These are phyloP conservation scores for Xylariales sp. DNA, from an alignment of 2,329 filamentous ascomycete species.

Conservation along the genomic window DNA sequence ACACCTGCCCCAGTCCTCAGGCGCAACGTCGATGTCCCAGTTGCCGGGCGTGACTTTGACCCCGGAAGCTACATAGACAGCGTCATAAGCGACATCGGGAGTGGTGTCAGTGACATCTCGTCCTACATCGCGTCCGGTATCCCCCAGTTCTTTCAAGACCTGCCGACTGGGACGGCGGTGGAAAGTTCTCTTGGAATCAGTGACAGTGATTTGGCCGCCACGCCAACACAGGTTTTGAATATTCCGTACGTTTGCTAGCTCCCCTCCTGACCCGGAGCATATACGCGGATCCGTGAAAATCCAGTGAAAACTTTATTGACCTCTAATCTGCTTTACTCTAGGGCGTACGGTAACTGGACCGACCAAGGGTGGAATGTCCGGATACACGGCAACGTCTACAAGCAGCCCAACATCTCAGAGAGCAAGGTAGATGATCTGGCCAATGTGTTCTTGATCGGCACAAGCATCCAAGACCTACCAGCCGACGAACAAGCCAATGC, in stretches of 20 bases:
- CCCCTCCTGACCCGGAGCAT: too few relatives aligned
- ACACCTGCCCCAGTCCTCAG: conserved; percentile 41
- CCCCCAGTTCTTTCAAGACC: conserved; percentile 62
- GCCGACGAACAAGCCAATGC: conserved; percentile 60
- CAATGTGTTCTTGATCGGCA: conserved; percentile 65
- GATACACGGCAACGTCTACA: conserved; percentile 78
- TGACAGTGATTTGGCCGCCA: conserved; percentile 52
- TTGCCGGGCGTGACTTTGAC: conserved; percentile 23
- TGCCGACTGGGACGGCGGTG: conserved; percentile 60
- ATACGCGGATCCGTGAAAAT: too few relatives aligned
- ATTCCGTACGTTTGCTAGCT: conserved; percentile 44
- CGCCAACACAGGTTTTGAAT: conserved; percentile 68
- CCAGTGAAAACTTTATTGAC: too few relatives aligned
- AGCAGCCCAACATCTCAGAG: conserved; percentile 64
- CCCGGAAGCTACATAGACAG: conserved; percentile 47
- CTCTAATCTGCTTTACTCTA: too few relatives aligned
- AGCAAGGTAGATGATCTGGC: conserved; percentile 64
- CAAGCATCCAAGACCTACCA: conserved; percentile 55
- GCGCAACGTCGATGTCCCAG: conserved; percentile 27
- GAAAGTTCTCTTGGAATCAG: conserved; percentile 57
- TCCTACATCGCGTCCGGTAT: conserved; percentile 60
- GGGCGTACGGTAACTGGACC: conserved; percentile 70
- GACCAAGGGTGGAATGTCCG: conserved; percentile 71
- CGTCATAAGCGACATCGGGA: conserved; percentile 46
- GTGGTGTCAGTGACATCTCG: conserved; percentile 50